Evolutionary conservation across 495 filamentous ascomycete species (phyloP).

Genomic region (Neurospora sp.): DNA sequence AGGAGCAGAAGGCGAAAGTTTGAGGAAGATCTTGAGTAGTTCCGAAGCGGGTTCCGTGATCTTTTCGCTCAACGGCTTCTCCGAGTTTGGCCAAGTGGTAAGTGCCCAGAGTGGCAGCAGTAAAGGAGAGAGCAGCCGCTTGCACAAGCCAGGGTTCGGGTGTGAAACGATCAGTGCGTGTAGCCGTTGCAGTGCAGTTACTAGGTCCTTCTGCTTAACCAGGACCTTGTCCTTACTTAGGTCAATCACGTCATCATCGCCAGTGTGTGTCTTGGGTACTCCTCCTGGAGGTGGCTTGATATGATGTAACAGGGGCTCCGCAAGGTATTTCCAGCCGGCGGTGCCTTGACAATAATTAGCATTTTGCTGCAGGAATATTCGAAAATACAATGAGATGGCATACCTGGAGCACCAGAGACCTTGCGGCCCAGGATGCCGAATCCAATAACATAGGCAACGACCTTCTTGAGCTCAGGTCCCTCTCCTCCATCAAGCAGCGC

Average conservation of each 20-base stretch:
- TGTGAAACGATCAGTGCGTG: conserved; percentile 51
- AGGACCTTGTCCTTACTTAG: conserved; percentile 28
- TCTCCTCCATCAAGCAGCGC: conserved; percentile 55
- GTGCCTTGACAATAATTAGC: conserved; percentile 29
- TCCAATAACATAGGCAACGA: conserved; percentile 62
- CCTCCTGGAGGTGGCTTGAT: conserved; percentile 44
- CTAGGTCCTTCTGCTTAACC: conserved; percentile 33
- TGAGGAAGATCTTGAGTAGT: conserved; percentile 37
- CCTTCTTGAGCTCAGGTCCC: conserved; percentile 52
- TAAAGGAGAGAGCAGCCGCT: conserved; percentile 53
- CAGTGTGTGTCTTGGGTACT: conserved; percentile 1
- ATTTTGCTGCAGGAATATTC: not conserved
- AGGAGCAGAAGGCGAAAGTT: conserved; percentile 33
- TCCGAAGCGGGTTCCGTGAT: conserved; percentile 28
- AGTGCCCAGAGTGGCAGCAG: conserved; percentile 63
- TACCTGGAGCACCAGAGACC: conserved; percentile 55
- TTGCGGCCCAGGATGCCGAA: conserved; percentile 62
- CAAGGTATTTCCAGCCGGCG: conserved; percentile 59
- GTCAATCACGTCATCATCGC: conserved; percentile 25
- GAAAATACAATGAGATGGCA: not conserved
- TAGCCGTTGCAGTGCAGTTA: conserved; percentile 45
- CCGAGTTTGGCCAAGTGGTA: conserved; percentile 37
- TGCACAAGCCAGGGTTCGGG: conserved; percentile 64
- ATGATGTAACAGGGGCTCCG: conserved; percentile 50
- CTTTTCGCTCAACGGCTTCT: conserved; percentile 13